Evolutionary conservation across 768 basidiomycete genomes (phyloP), one percentile per base, ranked within the genome.

Genomic region (Boletellus ananiceps): DNA sequence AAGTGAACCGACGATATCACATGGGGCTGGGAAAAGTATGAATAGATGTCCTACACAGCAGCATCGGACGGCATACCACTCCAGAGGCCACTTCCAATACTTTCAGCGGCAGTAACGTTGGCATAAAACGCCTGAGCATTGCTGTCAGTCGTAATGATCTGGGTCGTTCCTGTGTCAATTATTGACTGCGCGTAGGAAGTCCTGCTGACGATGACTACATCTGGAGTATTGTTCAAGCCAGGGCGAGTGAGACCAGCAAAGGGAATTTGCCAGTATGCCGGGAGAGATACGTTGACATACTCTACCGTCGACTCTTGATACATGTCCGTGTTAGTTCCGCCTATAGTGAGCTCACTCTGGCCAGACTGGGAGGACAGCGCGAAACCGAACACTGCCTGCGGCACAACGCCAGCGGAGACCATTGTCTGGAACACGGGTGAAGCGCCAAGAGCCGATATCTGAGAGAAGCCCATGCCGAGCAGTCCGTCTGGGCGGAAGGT

Each of bases 341-440:
- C 83, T 41, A 86, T 60, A 51, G 71, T 76, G 13, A 86, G 71
- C 60, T 80, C 78, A n/a, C 77, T 72, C 19, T 68, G 71, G 11
- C 63, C 59, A 15, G 65, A 23, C 11, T 73, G 57, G 4, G 65
- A 56, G 32, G 72, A 68, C 38, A 82, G 66, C 52, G 77, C 76
- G 57, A 83, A 73, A 21, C 73, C 70, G 54, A 83, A 81, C 49
- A 72, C 65, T 36, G 70, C 57, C 25, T 70, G 56, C 7, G 66
- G 50, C 2, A 70, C 59, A 31, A 54, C 49, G 13, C 62, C 64
- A 39, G 75, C 66, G 8, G 65, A 57, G 15, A 76, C 51, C 34
- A 81, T 71, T 18, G 73, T 74, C 45, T 78, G 71, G 57, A 79
- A 76, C 41, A 75, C 65, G 0, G 77, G 71, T 13, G 64, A 57